phyloP scores from a whole-genome alignment of 164 flowering plant species.

The Annona squamosa region DNA sequence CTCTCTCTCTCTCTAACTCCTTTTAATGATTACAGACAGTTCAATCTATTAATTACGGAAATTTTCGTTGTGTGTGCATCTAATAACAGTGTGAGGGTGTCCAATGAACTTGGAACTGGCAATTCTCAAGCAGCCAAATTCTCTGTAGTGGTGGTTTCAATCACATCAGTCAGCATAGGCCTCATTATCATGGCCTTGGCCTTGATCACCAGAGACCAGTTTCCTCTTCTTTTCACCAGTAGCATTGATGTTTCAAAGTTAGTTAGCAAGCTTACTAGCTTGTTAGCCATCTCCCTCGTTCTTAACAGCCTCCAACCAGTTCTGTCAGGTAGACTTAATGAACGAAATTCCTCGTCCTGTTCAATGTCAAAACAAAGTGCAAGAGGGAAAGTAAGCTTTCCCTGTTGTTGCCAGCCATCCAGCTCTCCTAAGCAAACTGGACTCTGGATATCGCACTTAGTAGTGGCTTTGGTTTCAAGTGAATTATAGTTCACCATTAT shows the following conservation, averaged over 20 bases:
- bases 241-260: slow-evolving; percentile 21
- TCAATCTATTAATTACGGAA: neutral
- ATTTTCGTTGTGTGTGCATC: neutral
- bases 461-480: neutral
- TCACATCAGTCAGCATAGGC: slow-evolving; percentile 18
- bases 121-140: slow-evolving; percentile 40
- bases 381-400: no score
- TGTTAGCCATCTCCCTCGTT: slow-evolving; percentile 36
- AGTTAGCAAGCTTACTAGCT: slow-evolving; percentile 28
- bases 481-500: neutral
- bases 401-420: neutral
- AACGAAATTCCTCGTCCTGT: neutral
- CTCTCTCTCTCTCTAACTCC: neutral
- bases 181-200: slow-evolving; percentile 18
- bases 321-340: slow-evolving; percentile 21
- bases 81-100: slow-evolving; percentile 33
- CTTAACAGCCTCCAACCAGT: slow-evolving; percentile 49
- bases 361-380: no score
- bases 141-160: slow-evolving; percentile 18
- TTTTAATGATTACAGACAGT: neutral
- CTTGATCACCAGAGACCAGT: slow-evolving; percentile 16
- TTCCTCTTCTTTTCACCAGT: slow-evolving; percentile 35
- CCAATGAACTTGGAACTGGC: slow-evolving; percentile 49
- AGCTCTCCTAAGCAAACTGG: neutral
- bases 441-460: neutral